Evolutionary conservation across 257 asterid species (phyloP).

Genomic region (Scutellaria minor): DNA sequence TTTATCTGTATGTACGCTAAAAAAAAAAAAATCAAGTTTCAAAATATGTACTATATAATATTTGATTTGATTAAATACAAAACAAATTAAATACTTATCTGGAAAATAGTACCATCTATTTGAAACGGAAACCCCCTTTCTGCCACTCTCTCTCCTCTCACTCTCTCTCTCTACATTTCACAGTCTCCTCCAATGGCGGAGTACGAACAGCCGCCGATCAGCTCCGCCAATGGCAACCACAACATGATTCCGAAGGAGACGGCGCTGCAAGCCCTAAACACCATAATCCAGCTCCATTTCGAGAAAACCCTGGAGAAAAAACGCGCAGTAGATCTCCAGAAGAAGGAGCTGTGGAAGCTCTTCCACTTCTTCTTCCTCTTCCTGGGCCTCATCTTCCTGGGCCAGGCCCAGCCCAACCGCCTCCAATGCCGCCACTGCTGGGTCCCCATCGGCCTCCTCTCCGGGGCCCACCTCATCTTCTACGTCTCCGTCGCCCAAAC

Average conservation of each 20-base stretch:
- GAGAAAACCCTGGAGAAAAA: slow-evolving; percentile 96
- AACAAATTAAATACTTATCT: too few relatives aligned
- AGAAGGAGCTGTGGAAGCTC: slow-evolving; percentile 83
- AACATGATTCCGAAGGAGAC: slow-evolving; percentile 61
- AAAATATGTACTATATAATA: too few relatives aligned
- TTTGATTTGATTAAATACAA: too few relatives aligned
- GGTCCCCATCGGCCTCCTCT: slow-evolving; percentile 87
- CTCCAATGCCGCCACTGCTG: slow-evolving; percentile 93
- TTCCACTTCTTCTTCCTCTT: slow-evolving; percentile 89
- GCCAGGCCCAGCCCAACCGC: slow-evolving; percentile 56
- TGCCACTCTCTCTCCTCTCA: too few relatives aligned
- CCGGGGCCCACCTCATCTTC: slow-evolving; percentile 79
- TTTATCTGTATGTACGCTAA: too few relatives aligned
- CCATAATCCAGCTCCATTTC: slow-evolving; percentile 93
- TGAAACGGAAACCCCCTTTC: too few relatives aligned
- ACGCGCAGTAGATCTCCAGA: slow-evolving; percentile 79
- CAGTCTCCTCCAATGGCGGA: slow-evolving; percentile 60
- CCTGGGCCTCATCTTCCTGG: slow-evolving; percentile 60
- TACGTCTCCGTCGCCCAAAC: slow-evolving; percentile 94
- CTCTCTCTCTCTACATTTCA: too few relatives aligned
- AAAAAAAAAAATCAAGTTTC: too few relatives aligned
- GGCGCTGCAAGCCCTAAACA: slow-evolving; percentile 87
- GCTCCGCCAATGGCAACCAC: slow-evolving; percentile 40
- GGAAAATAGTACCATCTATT: too few relatives aligned
- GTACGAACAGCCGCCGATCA: slow-evolving; percentile 48